A percentile compares a stretch with the other conserved stretches of the same genome.
Evolutionary conservation across 257 asterid species (phyloP).

Genomic region (Solanum chiquidenum): DNA sequence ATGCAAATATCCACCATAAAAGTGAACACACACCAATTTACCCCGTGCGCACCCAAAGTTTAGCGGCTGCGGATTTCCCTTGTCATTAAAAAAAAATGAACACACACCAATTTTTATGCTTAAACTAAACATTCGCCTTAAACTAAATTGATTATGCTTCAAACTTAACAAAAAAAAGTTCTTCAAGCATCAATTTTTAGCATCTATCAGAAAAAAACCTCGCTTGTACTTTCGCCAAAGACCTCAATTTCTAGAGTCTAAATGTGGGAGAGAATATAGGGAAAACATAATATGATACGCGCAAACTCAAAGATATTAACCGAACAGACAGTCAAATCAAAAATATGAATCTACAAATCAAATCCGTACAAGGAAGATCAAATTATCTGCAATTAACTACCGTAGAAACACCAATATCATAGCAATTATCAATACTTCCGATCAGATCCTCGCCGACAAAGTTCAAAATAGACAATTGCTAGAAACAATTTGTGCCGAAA

Average conservation of each 20-base stretch:
- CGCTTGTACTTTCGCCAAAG: background rate
- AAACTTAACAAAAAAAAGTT: background rate
- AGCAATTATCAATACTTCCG: background rate
- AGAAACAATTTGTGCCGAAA: background rate
- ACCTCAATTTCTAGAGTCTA: background rate
- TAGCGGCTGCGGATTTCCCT: too few relatives aligned
- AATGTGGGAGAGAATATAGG: background rate
- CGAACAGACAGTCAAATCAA: background rate
- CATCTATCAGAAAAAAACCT: background rate
- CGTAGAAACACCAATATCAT: background rate
- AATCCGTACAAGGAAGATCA: background rate
- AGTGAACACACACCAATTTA: background rate
- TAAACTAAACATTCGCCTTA: background rate
- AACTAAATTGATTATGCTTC: background rate
- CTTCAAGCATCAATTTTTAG: background rate
- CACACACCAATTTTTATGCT: background rate
- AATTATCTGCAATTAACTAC: background rate
- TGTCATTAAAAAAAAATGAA: background rate
- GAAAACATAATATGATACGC: background rate
- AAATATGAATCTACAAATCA: background rate
- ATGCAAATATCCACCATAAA: background rate
- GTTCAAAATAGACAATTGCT: background rate
- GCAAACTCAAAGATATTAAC: background rate
- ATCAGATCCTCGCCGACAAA: background rate
- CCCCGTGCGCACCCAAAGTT: too few relatives aligned